Conservation (phyloP, 805 yeast species). For the Priceomyces carsonii region DNA sequence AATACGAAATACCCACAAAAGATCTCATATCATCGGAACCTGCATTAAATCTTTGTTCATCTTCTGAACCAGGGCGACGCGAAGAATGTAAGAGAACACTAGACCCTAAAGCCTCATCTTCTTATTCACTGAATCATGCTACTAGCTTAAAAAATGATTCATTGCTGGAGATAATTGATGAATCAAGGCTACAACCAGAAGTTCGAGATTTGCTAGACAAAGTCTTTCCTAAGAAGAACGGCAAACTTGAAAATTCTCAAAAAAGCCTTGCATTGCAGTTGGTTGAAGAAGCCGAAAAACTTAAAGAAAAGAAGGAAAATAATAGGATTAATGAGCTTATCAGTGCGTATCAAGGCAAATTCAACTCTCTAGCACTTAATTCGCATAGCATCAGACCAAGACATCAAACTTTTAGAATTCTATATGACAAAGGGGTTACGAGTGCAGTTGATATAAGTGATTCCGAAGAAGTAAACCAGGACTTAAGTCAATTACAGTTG, state of each 20-base stretch:
- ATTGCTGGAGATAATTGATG: slow-evolving; percentile 9
- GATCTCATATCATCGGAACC: no score
- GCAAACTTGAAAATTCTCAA: slow-evolving; percentile 4
- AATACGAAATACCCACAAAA: not conserved
- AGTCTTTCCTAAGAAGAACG: slow-evolving; percentile 8
- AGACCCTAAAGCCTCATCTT: slow-evolving; percentile 11
- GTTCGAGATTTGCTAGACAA: slow-evolving; percentile 9
- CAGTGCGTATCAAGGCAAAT: slow-evolving; percentile 3
- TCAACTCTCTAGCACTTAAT: slow-evolving; percentile 1
- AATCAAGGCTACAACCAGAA: slow-evolving; percentile 1
- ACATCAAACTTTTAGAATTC: slow-evolving; percentile 17
- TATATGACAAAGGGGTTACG: slow-evolving; percentile 10
- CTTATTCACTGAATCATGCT: not conserved
- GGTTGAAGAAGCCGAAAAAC: slow-evolving; percentile 6
- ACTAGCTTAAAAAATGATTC: slow-evolving; percentile 8
- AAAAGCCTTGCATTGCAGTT: slow-evolving; percentile 4
- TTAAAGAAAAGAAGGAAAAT: slow-evolving; percentile 1
- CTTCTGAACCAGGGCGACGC: not conserved
- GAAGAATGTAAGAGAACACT: slow-evolving; percentile 6
- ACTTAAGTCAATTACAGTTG: slow-evolving; percentile 6
- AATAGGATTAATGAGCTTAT: slow-evolving; percentile 1
- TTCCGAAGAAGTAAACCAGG: slow-evolving; percentile 16
- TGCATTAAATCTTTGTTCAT: no score
- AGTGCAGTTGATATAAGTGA: slow-evolving; percentile 9
- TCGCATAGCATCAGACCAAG: slow-evolving; percentile 11